These are phyloP conservation scores for Phytophthora sansomeana DNA, from an alignment of 352 stramenopile species.

Conservation along the genomic window DNA sequence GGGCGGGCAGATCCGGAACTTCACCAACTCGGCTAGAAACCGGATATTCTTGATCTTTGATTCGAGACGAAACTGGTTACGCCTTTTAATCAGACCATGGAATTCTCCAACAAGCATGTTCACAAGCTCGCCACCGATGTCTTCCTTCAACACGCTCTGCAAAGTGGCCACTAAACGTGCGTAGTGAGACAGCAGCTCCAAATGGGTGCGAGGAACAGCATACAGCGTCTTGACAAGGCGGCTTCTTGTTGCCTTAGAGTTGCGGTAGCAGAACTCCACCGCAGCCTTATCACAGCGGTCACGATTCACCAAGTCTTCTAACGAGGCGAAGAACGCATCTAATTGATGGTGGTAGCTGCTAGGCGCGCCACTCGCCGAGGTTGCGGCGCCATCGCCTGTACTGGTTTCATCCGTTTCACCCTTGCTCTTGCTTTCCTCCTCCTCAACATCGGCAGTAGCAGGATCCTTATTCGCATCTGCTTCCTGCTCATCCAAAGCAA, in stretches of 20 bases:
- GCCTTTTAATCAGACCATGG: slow-evolving; percentile 93
- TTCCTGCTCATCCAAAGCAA: slow-evolving; percentile 24
- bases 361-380: slow-evolving; percentile 12
- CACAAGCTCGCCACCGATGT: slow-evolving; percentile 93
- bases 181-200: slow-evolving; percentile 97
- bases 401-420: slow-evolving; percentile 12
- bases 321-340: slow-evolving; percentile 90
- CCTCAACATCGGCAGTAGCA: slow-evolving; percentile 16
- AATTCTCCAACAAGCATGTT: slow-evolving; percentile 95
- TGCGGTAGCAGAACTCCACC: slow-evolving; percentile 96
- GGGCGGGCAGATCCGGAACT: slow-evolving; percentile 96
- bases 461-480: slow-evolving; percentile 21
- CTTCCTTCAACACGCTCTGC: slow-evolving; percentile 91
- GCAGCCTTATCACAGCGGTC: slow-evolving; percentile 96
- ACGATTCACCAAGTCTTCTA: slow-evolving; percentile 95
- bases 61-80: slow-evolving; percentile 95
- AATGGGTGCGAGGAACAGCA: slow-evolving; percentile 91
- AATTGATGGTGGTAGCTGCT: slow-evolving; percentile 94
- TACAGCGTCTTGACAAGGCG: slow-evolving; percentile 95
- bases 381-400: slow-evolving; percentile 6
- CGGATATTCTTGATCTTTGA: slow-evolving; percentile 96
- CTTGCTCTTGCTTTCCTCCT: slow-evolving; percentile 35
- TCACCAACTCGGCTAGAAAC: slow-evolving; percentile 97
- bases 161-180: slow-evolving; percentile 94
- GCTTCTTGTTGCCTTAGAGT: slow-evolving; percentile 94